Conservation (phyloP, 768 basidiomycete species). For the Phaeotremella fagi region DNA sequence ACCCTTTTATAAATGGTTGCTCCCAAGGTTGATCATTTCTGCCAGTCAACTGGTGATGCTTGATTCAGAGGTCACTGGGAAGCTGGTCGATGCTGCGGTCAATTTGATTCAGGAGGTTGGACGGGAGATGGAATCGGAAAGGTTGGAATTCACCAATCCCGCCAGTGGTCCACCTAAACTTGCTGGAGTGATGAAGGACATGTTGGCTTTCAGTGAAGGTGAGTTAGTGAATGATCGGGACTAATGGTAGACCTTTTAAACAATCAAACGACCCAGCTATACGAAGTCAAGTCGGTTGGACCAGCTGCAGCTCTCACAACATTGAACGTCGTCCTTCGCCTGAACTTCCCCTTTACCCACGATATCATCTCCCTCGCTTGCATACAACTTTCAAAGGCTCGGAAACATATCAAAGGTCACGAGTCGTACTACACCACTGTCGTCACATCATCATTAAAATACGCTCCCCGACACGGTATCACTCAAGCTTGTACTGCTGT, state of each 20-base stretch:
- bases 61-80: slow-evolving; percentile 5
- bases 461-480: neutral
- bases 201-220: slow-evolving; percentile 17
- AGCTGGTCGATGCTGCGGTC: slow-evolving; percentile 5
- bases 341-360: slow-evolving; percentile 5
- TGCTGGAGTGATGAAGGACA: slow-evolving; percentile 8
- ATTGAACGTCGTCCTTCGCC: neutral
- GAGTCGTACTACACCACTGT: slow-evolving; percentile 2
- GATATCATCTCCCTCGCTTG: neutral
- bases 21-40: slow-evolving; percentile 28
- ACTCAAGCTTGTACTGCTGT: slow-evolving; percentile 4
- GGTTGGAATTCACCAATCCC: slow-evolving; percentile 2
- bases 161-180: slow-evolving; percentile 9
- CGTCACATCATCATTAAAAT: neutral
- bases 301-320: neutral
- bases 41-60: slow-evolving; percentile 4
- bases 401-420: neutral
- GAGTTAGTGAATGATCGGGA: neutral
- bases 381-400: slow-evolving; percentile 4
- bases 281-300: neutral
- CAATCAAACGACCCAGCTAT: neutral
- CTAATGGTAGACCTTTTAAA: slow-evolving; percentile 3
- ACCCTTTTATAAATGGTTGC: slow-evolving; percentile 40
- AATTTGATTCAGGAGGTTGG: slow-evolving; percentile 10
- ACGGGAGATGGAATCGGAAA: slow-evolving; percentile 12